Conservation (phyloP, 139 green algal species). For the Deuterostichococcus epilithicus region DNA sequence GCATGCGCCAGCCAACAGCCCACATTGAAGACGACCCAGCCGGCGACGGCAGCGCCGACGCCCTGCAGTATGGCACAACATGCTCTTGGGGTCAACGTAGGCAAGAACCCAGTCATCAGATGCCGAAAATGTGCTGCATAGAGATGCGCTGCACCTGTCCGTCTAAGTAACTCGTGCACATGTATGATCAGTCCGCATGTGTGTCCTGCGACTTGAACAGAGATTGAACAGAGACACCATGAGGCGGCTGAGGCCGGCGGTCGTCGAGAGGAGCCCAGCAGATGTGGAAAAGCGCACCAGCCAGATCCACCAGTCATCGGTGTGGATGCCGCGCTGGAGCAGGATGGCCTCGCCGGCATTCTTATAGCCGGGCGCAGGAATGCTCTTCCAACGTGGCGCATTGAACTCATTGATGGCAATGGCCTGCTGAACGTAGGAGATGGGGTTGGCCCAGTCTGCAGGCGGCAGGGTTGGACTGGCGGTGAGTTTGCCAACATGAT, state of each 20-base stretch:
- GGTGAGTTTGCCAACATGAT: no score
- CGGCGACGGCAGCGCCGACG: conserved; percentile 11
- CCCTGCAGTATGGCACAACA: background rate
- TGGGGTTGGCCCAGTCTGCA: background rate
- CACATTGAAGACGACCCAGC: conserved; percentile 19
- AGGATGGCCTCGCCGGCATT: conserved; percentile 4
- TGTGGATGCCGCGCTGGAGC: conserved; percentile 1
- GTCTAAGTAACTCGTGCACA: no score
- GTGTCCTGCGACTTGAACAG: no score
- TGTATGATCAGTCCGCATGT: no score
- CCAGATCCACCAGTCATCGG: conserved; percentile 17
- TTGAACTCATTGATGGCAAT: conserved; percentile 30
- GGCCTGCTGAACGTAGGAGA: conserved; percentile 17
- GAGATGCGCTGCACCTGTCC: no score
- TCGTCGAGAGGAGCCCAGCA: no score
- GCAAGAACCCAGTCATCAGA: no score
- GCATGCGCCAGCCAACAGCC: conserved; percentile 17
- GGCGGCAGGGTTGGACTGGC: no score
- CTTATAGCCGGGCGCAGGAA: background rate
- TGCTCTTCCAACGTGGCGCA: conserved; percentile 16
- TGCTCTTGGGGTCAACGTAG: no score
- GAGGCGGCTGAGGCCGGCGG: no score
- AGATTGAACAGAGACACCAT: no score
- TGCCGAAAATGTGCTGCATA: no score
- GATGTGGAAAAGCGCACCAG: background rate